Evolutionary conservation across 2,329 filamentous ascomycete species (phyloP).

Genomic region (Epichloe aotearoae): DNA sequence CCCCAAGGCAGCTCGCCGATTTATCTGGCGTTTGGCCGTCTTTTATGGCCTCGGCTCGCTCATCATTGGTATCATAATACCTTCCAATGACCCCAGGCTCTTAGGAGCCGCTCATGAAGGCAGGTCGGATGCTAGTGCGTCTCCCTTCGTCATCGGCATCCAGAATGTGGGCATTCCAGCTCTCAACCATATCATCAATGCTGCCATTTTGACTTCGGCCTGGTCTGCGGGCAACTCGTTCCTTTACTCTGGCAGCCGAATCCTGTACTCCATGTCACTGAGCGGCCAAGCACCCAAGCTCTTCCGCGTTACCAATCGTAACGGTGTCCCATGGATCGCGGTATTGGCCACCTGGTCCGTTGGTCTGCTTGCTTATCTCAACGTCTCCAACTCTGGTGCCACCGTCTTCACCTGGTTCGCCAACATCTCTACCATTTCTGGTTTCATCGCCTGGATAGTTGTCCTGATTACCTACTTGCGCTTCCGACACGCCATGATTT

Average conservation of each 20-base stretch:
- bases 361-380: conserved; percentile 57
- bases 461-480: conserved; percentile 46
- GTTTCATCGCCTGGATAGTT: conserved; percentile 47
- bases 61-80: conserved; percentile 46
- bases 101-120: conserved; percentile 25
- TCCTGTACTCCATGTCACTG: conserved; percentile 55
- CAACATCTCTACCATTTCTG: conserved; percentile 52
- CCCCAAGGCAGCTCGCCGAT: conserved; percentile 49
- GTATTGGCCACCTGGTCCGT: conserved; percentile 43
- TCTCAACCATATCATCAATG: conserved; percentile 56
- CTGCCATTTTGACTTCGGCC: conserved; percentile 52
- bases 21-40: conserved; percentile 47
- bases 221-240: conserved; percentile 49
- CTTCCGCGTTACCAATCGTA: conserved; percentile 46
- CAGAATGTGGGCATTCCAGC: conserved; percentile 48
- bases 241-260: conserved; percentile 54
- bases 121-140: conserved; percentile 40
- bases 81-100: conserved; percentile 52
- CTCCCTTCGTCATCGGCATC: conserved; percentile 56
- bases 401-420: conserved; percentile 60
- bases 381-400: conserved; percentile 47
- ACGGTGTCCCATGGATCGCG: conserved; percentile 45
- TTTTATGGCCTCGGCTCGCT: conserved; percentile 53
- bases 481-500: conserved; percentile 42
- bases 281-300: conserved; percentile 51